These are phyloP conservation scores for Canna indica DNA, from an alignment of 176 grass and related monocot species.

Conservation along the genomic window DNA sequence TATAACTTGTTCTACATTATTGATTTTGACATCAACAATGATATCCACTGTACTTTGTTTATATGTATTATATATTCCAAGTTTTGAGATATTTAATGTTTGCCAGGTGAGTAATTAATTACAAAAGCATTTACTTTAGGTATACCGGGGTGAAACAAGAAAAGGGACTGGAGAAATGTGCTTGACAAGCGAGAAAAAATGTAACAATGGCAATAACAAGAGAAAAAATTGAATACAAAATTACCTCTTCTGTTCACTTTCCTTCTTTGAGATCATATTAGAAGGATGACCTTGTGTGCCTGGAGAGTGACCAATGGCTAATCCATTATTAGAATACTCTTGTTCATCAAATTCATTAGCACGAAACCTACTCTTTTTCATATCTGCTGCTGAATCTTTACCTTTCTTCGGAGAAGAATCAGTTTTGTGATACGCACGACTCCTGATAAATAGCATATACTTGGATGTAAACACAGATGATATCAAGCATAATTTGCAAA, in stretches of 20 bases:
- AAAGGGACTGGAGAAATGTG: neutral
- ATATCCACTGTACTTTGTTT: neutral
- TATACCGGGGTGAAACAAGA: neutral
- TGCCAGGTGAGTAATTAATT: neutral
- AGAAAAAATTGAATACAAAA: neutral
- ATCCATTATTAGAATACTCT: conserved; percentile 31
- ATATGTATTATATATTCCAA: neutral
- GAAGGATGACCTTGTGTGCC: neutral
- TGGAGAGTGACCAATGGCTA: conserved; percentile 4
- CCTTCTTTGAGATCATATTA: neutral
- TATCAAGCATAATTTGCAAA: conserved; percentile 10
- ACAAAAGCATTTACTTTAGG: neutral
- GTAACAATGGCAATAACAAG: conserved; percentile 10
- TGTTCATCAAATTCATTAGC: conserved; percentile 23
- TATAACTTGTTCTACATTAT: neutral
- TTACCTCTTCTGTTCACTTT: conserved; percentile 26
- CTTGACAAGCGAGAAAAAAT: neutral
- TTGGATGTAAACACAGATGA: neutral
- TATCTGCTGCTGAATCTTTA: conserved; percentile 32
- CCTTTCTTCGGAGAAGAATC: conserved; percentile 47
- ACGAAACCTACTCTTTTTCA: conserved; percentile 19
- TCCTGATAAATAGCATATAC: conserved; percentile 21
- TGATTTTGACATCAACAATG: neutral
- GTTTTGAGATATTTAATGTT: neutral
- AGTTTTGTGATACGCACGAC: conserved; percentile 23